phyloP scores from a whole-genome alignment of 257 asterid species.

The Echites panduratus region DNA sequence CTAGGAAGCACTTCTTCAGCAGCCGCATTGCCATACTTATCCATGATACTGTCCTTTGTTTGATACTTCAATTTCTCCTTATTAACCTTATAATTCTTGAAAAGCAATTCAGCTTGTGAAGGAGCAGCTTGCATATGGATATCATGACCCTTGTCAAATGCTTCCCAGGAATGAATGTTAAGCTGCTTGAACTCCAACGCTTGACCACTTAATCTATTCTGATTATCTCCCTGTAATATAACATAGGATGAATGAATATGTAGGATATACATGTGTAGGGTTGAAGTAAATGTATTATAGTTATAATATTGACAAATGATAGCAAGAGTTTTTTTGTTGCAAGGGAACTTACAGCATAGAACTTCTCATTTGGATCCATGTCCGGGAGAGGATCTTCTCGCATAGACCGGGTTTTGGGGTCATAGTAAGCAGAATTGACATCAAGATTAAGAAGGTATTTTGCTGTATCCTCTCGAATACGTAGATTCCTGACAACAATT shows the following conservation, averaged over 20 bases:
- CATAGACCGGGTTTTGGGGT: slow-evolving; percentile 97
- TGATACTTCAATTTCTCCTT: slow-evolving; percentile 80
- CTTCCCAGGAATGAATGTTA: slow-evolving; percentile 94
- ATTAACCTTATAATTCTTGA: slow-evolving; percentile 66
- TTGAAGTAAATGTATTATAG: background rate
- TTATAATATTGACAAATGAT: too few relatives aligned
- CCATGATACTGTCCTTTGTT: slow-evolving; percentile 75
- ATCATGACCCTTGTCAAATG: slow-evolving; percentile 95
- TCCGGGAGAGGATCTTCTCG: slow-evolving; percentile 99
- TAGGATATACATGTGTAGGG: background rate
- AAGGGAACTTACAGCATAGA: slow-evolving; percentile 57
- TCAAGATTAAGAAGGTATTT: slow-evolving; percentile 95
- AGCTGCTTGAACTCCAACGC: slow-evolving; percentile 98
- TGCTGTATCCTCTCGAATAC: slow-evolving; percentile 96
- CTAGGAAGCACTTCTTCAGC: slow-evolving; percentile 73
- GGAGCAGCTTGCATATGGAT: slow-evolving; percentile 99
- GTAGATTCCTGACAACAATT: slow-evolving; percentile 54
- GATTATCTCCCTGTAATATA: slow-evolving; percentile 70
- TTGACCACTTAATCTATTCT: slow-evolving; percentile 84
- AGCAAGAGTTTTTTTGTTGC: too few relatives aligned
- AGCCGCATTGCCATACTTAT: slow-evolving; percentile 95
- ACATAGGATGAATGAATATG: background rate
- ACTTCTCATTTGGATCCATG: slow-evolving; percentile 92
- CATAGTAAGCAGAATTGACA: slow-evolving; percentile 89
- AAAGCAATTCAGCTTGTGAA: slow-evolving; percentile 90